Conservation (phyloP, 2,329 filamentous ascomycete species). For the Monosporascus sp. region DNA sequence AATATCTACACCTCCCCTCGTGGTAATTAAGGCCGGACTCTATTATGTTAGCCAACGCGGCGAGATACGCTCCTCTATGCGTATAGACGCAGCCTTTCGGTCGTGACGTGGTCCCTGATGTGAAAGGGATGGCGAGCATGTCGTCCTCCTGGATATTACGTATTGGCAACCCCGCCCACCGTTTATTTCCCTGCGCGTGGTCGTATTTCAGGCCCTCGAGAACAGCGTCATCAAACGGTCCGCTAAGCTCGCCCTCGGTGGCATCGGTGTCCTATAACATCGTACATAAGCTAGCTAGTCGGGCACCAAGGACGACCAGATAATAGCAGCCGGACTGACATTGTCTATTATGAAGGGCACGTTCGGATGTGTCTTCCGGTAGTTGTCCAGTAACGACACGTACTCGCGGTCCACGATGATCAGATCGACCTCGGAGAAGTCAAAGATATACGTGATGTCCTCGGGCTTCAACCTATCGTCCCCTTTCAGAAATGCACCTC, state of each 20-base stretch:
- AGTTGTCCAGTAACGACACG: constrained; percentile 61
- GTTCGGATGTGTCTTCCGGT: constrained; percentile 52
- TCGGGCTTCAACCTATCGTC: constrained; percentile 43
- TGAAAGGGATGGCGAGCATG: constrained; percentile 85
- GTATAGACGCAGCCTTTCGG: constrained; percentile 94
- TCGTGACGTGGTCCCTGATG: constrained; percentile 82
- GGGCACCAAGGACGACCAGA: neutral
- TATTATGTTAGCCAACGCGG: constrained; percentile 76
- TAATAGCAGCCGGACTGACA: constrained; percentile 26
- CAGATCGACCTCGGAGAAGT: constrained; percentile 77
- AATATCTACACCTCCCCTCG: constrained; percentile 67
- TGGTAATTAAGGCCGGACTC: constrained; percentile 78
- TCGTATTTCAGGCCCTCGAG: constrained; percentile 75
- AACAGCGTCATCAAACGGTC: constrained; percentile 79
- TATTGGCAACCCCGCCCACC: constrained; percentile 72
- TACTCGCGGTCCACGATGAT: constrained; percentile 88
- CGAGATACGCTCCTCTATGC: constrained; percentile 82
- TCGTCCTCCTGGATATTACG: constrained; percentile 72
- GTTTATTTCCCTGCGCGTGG: constrained; percentile 54
- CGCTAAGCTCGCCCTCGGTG: constrained; percentile 65
- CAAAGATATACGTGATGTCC: constrained; percentile 87
- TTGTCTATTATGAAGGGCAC: constrained; percentile 72
- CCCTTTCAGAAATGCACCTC: neutral
- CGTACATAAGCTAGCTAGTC: no score
- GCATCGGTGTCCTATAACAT: constrained; percentile 66